Evolutionary conservation across 2,329 filamentous ascomycete genomes (phyloP), one percentile per base, ranked within the genome.

Genomic region (Talaromyces pinophilus): DNA sequence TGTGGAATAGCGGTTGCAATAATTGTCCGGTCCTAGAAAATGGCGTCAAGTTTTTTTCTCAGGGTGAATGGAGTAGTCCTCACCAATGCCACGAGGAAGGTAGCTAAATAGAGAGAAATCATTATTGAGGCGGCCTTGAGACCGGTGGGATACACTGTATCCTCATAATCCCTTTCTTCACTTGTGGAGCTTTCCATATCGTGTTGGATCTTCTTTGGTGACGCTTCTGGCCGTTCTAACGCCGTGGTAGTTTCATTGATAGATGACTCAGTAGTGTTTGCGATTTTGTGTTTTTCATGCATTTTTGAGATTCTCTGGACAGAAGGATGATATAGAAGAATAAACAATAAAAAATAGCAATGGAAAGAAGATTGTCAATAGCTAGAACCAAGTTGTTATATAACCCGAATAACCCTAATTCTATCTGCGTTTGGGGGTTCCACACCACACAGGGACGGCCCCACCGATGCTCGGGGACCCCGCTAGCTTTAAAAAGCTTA

Each of bases 31-130:
- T 67, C 65, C 65, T 67, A 40, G 33, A 2, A n/a, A 46, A 38
- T 15, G 19, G 11, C 46, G 46, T 50, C 46, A 50, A 50, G 46
- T 15, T 28, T 50, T 25, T 13, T 15, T 10, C 19, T 15, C 22
- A 15, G 46, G 7, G 46, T 13, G 11, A 3, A 46, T 19, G 22
- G 46, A 50, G 46, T 15, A 28, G 46, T 25, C 40, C 72, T 17
- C 70, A 73, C 55, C 71, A 74, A 67, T 15, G 73, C 72, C 22
- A 74, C 69, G n/a, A 74, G 70, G 52, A 74, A 74, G 5, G 68
- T 72, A 11, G 72, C 70, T 13, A 74, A 59, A 6, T 69, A 72
- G 8, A 74, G 67, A 5, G 65, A 55, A 50, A 67, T 42, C 44
- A 67, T 38, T 30, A 67, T 64, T 25, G 46, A 50, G 22, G 22